Base-by-base conservation (phyloP, 2,329 filamentous ascomycete species). In the Penicillium sp. region DNA sequence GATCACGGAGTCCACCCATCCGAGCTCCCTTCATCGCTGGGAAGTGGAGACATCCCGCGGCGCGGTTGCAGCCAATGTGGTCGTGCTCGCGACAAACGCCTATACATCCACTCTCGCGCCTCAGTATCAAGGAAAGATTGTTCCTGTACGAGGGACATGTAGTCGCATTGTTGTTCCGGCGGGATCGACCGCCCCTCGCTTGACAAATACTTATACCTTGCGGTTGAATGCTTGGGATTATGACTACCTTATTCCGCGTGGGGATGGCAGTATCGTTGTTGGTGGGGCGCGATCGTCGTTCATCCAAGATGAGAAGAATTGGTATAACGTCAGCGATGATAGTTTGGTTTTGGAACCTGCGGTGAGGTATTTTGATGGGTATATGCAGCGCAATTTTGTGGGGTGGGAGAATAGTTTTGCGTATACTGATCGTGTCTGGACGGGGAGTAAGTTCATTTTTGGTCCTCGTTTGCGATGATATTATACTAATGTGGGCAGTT, bases 71-170 rank as follows among this genome's bases (percentile, higher is more conserved):
- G 81, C 91, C 1, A 76, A 78, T 13, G 81, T 84, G 33, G 84
- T 96, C 21, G 81, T 96, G 19, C 82, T 96, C 16, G 89, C 90
- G 4, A 93, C 89, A 1, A 96, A 96, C 69, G 93, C 81, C 3
- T 96, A 96, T 73, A 93, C 91, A 0, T 90, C 90, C 1, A 82
- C 87, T 58, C 80, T 96, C 4, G 76, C 93, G 1, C 90, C 90
- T 0, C 70, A 78, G 33, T 88, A 31, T 93, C 64, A 79, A 83
- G 9, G 84, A 87, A 80, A 92, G 9, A 89, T 96, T 60, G 84
- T 93, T 2, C 93, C 93, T 0, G 87, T 90, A 2, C 81, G 90
- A 24, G 91, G 90, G 1, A 67, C 73, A 29, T 75, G 74, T 58
- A 66, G 71, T 50, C 71, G 71, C 6, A 71, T 76, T 16, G 56